Evolutionary conservation across 2,329 filamentous ascomycete species (phyloP).

Genomic region (Colletotrichum limetticola): DNA sequence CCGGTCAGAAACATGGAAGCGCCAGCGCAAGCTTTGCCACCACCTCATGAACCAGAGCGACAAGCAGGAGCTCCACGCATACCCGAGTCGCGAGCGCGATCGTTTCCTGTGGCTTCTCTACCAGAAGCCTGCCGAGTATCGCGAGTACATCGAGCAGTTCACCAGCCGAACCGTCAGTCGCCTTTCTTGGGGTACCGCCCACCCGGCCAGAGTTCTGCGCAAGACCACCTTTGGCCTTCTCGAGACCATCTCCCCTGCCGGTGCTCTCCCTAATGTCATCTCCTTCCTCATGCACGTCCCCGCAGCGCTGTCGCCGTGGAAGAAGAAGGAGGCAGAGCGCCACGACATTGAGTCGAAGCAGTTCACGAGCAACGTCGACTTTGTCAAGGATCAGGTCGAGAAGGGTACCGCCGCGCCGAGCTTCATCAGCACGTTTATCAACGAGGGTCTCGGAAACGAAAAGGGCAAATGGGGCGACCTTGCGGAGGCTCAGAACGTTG

Average conservation of each 20-base stretch:
- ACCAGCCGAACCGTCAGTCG: constrained; percentile 57
- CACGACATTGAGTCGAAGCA: constrained; percentile 52
- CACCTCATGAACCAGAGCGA: constrained; percentile 53
- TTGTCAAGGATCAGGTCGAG: constrained; percentile 46
- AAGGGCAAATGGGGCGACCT: constrained; percentile 43
- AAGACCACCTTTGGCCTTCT: constrained; percentile 58
- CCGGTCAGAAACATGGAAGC: constrained; percentile 55
- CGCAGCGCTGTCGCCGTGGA: constrained; percentile 53
- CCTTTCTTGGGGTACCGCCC: constrained; percentile 57
- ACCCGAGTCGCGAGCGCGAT: constrained; percentile 57
- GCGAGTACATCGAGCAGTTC: constrained; percentile 59
- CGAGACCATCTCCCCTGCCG: constrained; percentile 56
- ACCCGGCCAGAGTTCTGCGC: constrained; percentile 51
- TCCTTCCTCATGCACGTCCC: constrained; percentile 53
- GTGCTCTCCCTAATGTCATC: constrained; percentile 54
- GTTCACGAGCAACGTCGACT: constrained; percentile 49
- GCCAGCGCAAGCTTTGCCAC: constrained; percentile 57
- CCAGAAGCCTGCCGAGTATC: constrained; percentile 52
- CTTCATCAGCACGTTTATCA: constrained; percentile 55
- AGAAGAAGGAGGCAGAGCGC: constrained; percentile 53
- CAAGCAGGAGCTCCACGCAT: constrained; percentile 51
- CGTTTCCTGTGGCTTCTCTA: constrained; percentile 55
- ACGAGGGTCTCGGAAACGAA: constrained; percentile 42
- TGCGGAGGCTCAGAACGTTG: constrained; percentile 54
- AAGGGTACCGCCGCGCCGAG: constrained; percentile 49